These are phyloP conservation scores for Carpinus viminea DNA, from an alignment of 306 rosid genomes.

Conservation along the genomic window DNA sequence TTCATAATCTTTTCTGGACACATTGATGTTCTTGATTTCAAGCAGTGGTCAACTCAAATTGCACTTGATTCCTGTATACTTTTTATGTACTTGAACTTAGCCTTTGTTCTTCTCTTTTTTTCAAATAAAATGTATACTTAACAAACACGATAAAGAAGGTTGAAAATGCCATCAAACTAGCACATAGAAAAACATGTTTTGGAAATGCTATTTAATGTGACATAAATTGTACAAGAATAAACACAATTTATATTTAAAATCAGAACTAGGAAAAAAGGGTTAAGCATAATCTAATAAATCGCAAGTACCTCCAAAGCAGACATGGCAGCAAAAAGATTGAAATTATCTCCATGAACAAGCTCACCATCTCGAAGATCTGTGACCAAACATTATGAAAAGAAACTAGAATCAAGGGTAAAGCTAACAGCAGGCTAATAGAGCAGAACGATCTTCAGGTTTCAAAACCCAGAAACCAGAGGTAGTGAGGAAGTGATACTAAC, in stretches of 20 bases:
- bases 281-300: slow-evolving; percentile 9
- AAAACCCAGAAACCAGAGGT: neutral
- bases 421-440: neutral
- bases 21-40: neutral
- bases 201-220: neutral
- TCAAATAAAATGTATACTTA: neutral
- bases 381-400: slow-evolving; percentile 24
- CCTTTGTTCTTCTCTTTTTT: neutral
- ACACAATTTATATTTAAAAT: neutral
- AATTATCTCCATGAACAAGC: slow-evolving; percentile 90
- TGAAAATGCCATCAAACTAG: neutral
- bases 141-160: neutral
- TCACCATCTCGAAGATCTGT: slow-evolving; percentile 95
- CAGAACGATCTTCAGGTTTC: neutral
- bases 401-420: neutral
- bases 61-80: neutral
- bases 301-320: slow-evolving; percentile 85
- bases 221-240: neutral
- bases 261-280: neutral
- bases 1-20: neutral
- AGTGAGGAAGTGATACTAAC: neutral
- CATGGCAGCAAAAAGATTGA: slow-evolving; percentile 96
- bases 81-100: neutral
- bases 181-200: neutral
- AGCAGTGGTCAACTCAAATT: neutral